Base-by-base conservation (phyloP, 768 basidiomycete species). In the Suillus discolor region DNA sequence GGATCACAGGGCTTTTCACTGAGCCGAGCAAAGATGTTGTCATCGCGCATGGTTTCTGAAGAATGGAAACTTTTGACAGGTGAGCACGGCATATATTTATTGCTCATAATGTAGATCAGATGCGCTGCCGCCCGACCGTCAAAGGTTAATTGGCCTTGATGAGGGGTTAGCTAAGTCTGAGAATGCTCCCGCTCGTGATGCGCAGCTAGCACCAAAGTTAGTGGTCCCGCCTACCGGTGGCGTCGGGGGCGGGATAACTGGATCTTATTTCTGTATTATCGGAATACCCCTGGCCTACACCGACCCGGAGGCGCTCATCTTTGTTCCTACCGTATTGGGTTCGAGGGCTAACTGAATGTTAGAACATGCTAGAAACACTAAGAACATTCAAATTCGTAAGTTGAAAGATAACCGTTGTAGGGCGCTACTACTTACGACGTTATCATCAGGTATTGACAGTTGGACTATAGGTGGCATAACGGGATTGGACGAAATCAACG, bases 221-320 rank as follows among this genome's bases (percentile, higher is more conserved):
- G 57, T 41, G 23, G 23, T 41, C 57, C 57, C 57, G 57, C 57
- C 57, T 28, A 28, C 57, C 57, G 57, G 57, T 60, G 57, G 57
- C 57, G 57, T 42, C 57, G 57, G 57, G 57, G 25, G 57, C 57
- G 57, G 57, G 57, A 7, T 1, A 1, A 31, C 31, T 31, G 31
- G 6, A 31, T 31, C 6, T 7, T 31, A 31, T 31, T 6, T 31
- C 31, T 6, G 31, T 31, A 31, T 18, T 18, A 39, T 23, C 41
- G 15, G 57, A 7, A 6, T 31, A 31, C 31, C 31, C 31, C 6
- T 31, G 6, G 6, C 31, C 4, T 6, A 7, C 31, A 6, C 31
- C 31, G 31, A 28, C 25, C 25, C 25, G 25, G 25, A 31, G 31
- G 13, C 23, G 34, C 9, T 25, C 57, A 41, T 59, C 57, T 25